Evolutionary conservation across 2,329 filamentous ascomycete genomes (phyloP).

Genomic region (Aspergillus ruber): DNA sequence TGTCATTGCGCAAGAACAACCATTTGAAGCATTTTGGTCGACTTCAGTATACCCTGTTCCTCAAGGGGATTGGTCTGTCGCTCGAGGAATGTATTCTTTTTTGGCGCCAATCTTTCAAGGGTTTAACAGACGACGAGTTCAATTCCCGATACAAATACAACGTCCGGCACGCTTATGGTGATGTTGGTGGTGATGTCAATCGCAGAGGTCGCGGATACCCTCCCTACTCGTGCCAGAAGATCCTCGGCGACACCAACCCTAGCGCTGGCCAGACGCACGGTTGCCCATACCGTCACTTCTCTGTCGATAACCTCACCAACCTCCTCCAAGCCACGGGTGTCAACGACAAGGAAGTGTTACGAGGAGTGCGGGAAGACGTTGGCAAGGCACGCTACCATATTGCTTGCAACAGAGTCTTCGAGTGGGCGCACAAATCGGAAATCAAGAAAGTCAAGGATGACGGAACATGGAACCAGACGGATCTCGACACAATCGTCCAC

Average conservation of each 20-base stretch:
- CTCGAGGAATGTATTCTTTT: constrained; percentile 89
- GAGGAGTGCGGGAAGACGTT: constrained; percentile 81
- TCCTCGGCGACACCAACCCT: constrained; percentile 80
- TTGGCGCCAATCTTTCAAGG: constrained; percentile 81
- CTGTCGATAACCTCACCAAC: constrained; percentile 71
- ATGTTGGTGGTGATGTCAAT: constrained; percentile 88
- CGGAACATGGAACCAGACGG: constrained; percentile 61
- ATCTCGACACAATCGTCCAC: constrained; percentile 92
- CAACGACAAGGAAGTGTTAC: constrained; percentile 67
- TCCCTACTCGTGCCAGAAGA: constrained; percentile 90
- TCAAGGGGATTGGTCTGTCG: constrained; percentile 88
- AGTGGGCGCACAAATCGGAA: constrained; percentile 72
- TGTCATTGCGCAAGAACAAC: constrained; percentile 73
- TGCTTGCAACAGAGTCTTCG: constrained; percentile 94
- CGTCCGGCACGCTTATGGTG: constrained; percentile 87
- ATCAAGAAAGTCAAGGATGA: constrained; percentile 72
- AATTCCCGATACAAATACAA: constrained; percentile 98
- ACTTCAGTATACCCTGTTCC: constrained; percentile 90
- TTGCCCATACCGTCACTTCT: constrained; percentile 94
- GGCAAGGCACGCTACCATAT: constrained; percentile 85
- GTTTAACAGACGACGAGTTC: constrained; percentile 87
- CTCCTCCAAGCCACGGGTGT: constrained; percentile 75
- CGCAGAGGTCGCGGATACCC: constrained; percentile 80
- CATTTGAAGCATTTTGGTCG: constrained; percentile 92
- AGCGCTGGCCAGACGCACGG: constrained; percentile 85